Evolutionary conservation across 805 yeast species (phyloP).

Genomic region (Candida corydali): DNA sequence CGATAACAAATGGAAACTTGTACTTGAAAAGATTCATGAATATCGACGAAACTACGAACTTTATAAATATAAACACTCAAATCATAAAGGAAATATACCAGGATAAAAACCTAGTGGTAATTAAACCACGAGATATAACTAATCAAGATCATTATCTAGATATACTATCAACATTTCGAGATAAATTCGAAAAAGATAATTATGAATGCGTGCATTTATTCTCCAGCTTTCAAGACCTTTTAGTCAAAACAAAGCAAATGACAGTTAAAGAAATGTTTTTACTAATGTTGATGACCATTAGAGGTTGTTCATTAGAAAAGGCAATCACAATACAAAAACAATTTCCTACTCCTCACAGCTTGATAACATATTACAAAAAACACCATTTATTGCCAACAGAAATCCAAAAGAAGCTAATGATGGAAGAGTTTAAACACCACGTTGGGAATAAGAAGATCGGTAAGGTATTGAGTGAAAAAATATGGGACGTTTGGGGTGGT

Average conservation of each 20-base stretch:
- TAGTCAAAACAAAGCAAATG: slow-evolving; percentile 65
- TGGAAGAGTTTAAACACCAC: slow-evolving; percentile 33
- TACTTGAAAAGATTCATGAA: slow-evolving; percentile 63
- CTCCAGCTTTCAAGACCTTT: slow-evolving; percentile 52
- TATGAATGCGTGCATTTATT: slow-evolving; percentile 37
- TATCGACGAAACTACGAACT: slow-evolving; percentile 70
- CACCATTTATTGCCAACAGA: slow-evolving; percentile 14
- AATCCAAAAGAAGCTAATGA: slow-evolving; percentile 27
- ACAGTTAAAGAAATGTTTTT: slow-evolving; percentile 76
- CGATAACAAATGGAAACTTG: slow-evolving; percentile 62
- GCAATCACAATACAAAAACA: slow-evolving; percentile 71
- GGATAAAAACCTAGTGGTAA: slow-evolving; percentile 36
- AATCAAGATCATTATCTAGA: slow-evolving; percentile 49
- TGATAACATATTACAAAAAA: slow-evolving; percentile 47
- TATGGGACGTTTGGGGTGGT: slow-evolving; percentile 59
- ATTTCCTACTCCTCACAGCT: slow-evolving; percentile 63
- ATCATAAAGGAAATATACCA: slow-evolving; percentile 34
- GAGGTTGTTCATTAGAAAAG: slow-evolving; percentile 81
- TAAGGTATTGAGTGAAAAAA: slow-evolving; percentile 44
- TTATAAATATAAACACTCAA: slow-evolving; percentile 47
- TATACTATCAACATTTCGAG: slow-evolving; percentile 39
- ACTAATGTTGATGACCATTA: slow-evolving; percentile 70
- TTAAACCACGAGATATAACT: slow-evolving; percentile 47
- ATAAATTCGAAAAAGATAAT: slow-evolving; percentile 32
- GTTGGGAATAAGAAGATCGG: slow-evolving; percentile 53